Evolutionary conservation across 768 basidiomycete genomes (phyloP), one percentile per base, ranked within the genome.

Genomic region (Hemileccinum rubropunctum): DNA sequence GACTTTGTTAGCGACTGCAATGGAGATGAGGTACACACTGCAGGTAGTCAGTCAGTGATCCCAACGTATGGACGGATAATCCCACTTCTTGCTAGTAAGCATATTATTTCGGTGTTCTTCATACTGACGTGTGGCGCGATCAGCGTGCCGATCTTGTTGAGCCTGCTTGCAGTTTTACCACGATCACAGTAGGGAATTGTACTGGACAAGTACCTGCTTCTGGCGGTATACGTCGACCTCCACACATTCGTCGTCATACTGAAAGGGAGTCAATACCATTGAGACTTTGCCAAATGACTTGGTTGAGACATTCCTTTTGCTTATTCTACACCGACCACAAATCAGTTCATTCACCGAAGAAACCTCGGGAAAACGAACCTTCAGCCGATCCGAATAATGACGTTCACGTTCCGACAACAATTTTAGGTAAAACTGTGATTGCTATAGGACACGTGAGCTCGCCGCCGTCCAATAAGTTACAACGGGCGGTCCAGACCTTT

Each of bases 231-330:
- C 65, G 59, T 88, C 87, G 18, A 87, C 79, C 64, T 91, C 88
- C 14, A 62, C 60, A 63, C 91, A 92, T 57, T 89, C 83, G 26
- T 83, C 84, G 57, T 91, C 86, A 59, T 92, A 92, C 90, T 92
- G 54, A 38, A 40, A 37, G 17, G 53, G 47, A 18, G 46, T 58
- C 42, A 60, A 41, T 45, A 56, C 28, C 23, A 33, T 8, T 23
- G 23, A 42, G 32, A 30, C 0, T 18, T 26, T 23, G 18, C 33
- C 23, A 45, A 32, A 38, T 18, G 10, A 47, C 21, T 4, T 38
- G 10, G 27, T 10, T 39, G 39, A 26, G 20, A 56, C 57, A 23
- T 51, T 55, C 70, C 63, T 69, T 73, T 50, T 60, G 61, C 50
- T 69, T 71, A 47, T 50, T 63, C 64, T 66, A 48, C n/a, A 34